Percentiles rank a stretch among this genome's conserved stretches.
phyloP scores from a whole-genome alignment of 2,329 filamentous ascomycete species.

The Pseudocercospora fuligena region DNA sequence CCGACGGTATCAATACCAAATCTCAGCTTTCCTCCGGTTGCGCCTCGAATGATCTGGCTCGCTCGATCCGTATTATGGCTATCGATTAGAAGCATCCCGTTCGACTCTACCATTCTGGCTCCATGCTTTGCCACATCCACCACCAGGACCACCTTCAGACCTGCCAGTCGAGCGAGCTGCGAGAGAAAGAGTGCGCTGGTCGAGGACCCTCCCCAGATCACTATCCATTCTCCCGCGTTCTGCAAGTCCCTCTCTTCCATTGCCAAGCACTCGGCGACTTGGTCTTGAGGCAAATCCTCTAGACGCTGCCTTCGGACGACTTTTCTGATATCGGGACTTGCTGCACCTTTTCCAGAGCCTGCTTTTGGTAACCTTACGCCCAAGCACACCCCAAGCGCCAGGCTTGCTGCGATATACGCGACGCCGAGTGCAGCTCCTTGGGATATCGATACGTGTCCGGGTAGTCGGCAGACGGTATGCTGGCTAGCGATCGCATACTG shows the following conservation, averaged over 20 bases:
- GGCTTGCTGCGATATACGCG: conserved; percentile 48
- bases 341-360: background rate
- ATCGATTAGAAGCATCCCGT: conserved; percentile 24
- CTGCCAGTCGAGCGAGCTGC: conserved; percentile 44
- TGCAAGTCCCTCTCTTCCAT: conserved; percentile 25
- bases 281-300: conserved; percentile 24
- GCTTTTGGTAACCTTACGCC: conserved; percentile 37
- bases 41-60: conserved; percentile 22
- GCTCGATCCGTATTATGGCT: conserved; percentile 26
- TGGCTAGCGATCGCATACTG: conserved; percentile 48
- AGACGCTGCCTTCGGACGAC: conserved; percentile 47
- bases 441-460: conserved; percentile 41
- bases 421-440: conserved; percentile 48
- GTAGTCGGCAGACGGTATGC: conserved; percentile 50
- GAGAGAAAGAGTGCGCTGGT: conserved; percentile 50
- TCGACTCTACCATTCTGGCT: conserved; percentile 24
- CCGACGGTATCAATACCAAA: conserved; percentile 30
- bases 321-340: conserved; percentile 26
- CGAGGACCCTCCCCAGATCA: conserved; percentile 51
- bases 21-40: conserved; percentile 19
- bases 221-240: conserved; percentile 25
- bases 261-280: conserved; percentile 40
- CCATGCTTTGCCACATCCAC: conserved; percentile 45
- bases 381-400: conserved; percentile 51
- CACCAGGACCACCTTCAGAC: conserved; percentile 54